Base-by-base conservation (phyloP, 495 filamentous ascomycete genomes). In the Aspergillus steynii region DNA sequence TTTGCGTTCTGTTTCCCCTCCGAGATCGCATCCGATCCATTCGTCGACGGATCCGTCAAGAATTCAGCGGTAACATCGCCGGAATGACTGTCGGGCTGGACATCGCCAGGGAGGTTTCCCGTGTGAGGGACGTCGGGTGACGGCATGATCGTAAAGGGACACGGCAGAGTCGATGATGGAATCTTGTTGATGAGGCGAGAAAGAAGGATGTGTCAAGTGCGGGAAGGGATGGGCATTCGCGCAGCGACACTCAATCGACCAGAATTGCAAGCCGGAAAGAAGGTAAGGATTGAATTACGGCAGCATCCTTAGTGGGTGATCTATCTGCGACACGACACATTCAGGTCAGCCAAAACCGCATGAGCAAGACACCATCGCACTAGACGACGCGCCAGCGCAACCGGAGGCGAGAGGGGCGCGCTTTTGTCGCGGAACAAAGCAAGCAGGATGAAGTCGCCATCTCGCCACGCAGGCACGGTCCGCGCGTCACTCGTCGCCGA, bases 1-100 rank as follows among this genome's bases (percentile, higher is more conserved):
- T 83, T 85, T 28, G 83, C 82, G 64, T 81, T 83, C 60, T 86
- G 78, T 64, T 87, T 88, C 27, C 82, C 81, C 64, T 85, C 83
- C 45, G 71, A 72, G 28, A 85, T 82, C 27, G 71, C 55, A 67
- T 82, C 74, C 15, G 71, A 61, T 26, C 73, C 78, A 63, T 77
- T 74, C 37, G 65, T 57, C 27, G 67, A 57, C 26, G 65, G 71
- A 31, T 71, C 68, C 20, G 64, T 46, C 20, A 60, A 59, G 10
- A 66, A 56, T n/a, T 65, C 67, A 29, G 68, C 32, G 55, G 65
- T 63, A 42, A 72, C 70, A 29, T 62, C 65, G 60, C 65, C 68
- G 50, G 71, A 71, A 37, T 73, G 70, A 31, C 59, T 56, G 45
- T 65, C 72, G 55, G 69, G 48, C n/a, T 67, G 75, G 29, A 69